Evolutionary conservation across 202 grass and related monocot species (phyloP), one percentile per base, ranked within the genome.

Genomic region (Schoenoplectus tabernaemontani): DNA sequence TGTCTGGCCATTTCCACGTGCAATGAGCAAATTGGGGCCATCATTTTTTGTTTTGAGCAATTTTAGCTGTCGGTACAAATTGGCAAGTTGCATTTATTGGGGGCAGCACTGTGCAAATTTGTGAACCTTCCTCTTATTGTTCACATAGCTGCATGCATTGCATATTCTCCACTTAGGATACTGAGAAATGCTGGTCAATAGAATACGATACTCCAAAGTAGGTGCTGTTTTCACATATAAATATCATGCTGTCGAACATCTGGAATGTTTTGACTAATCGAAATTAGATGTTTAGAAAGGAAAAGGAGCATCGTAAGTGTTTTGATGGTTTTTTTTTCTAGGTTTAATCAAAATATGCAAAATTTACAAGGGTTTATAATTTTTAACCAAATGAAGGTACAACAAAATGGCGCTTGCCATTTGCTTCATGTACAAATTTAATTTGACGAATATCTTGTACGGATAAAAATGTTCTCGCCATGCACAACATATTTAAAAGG

Each of bases 121-220:
- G 16, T 75, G 70, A 75, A 20, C 70, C 70, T 75, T 75, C 70
- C 47, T 74, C 47, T 74, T 23, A 9, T 69, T 54, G 44, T 54
- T 36, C 70, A 75, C 68, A 66, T 20, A 56, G 6, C 2, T 71
- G 22, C 23, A 46, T 44, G 33, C 63, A 44, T 44, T 44, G 66
- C 20, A 70, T 70, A 26, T 71, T 72, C 0, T 72, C 4, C 0
- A 7, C 67, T 72, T 72, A 9, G 67, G 43, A 72, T 50, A 16
- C 42, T 72, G 39, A 48, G 22, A 30, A 28, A 73, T 28, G 5
- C n/a, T 51, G 68, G 68, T 73, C 43, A 33, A 73, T n/a, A 51
- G 24, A 50, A n/a, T n/a, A n/a, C n/a, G n/a, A 50, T 17, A 32
- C 43, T 47, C 43, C 68, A 9, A 73, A 73, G 43, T 48, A 30